These are phyloP conservation scores for Epichloe sibirici DNA, from an alignment of 2,329 filamentous ascomycete species.

Conservation along the genomic window DNA sequence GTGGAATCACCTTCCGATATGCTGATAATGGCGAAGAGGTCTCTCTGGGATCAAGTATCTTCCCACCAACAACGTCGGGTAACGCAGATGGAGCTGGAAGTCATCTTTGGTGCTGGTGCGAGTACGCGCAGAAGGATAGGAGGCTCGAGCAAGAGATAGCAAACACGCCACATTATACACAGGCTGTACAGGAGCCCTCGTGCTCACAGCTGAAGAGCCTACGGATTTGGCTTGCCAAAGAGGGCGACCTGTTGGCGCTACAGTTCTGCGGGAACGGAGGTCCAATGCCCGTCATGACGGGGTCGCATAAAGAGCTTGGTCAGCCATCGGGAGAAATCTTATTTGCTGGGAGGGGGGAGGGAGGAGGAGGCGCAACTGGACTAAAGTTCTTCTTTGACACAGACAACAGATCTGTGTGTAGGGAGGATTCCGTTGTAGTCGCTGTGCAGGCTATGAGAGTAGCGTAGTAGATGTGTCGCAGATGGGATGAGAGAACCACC, in stretches of 20 bases:
- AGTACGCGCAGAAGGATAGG: background rate
- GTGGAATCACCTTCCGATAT: background rate
- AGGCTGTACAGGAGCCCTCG: background rate
- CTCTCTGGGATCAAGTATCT: background rate
- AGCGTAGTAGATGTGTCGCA: no score
- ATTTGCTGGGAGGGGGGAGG: background rate
- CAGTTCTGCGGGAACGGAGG: background rate
- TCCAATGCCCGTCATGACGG: background rate
- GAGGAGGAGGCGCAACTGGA: background rate
- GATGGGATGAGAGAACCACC: no score
- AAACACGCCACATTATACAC: background rate
- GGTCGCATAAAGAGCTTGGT: background rate
- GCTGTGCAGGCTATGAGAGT: background rate
- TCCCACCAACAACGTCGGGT: background rate
- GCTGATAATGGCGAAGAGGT: background rate
- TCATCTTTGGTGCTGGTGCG: background rate
- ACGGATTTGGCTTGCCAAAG: background rate
- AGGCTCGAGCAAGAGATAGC: background rate
- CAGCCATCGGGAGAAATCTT: background rate
- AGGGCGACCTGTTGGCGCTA: background rate
- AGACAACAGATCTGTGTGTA: background rate
- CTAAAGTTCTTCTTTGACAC: background rate
- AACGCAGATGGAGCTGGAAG: background rate
- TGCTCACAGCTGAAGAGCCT: background rate
- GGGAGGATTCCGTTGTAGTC: background rate